Evolutionary conservation across 2,329 filamentous ascomycete genomes (phyloP).

Genomic region (Sclerotinia borealis): DNA sequence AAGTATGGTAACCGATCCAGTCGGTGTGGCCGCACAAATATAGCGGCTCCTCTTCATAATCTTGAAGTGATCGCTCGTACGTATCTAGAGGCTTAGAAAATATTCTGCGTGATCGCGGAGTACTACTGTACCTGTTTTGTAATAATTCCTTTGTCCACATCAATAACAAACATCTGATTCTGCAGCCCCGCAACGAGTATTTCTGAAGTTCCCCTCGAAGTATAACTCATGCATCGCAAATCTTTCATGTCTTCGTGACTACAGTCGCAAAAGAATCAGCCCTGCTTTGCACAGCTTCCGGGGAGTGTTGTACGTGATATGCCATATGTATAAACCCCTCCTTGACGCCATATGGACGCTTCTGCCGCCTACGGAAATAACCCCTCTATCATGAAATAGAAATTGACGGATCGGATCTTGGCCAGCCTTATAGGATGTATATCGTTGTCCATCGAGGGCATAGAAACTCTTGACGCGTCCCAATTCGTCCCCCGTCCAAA

Average conservation of each 20-base stretch:
- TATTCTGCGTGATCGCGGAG: not conserved
- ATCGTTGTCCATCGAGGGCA: slow-evolving; percentile 75
- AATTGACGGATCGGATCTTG: slow-evolving; percentile 84
- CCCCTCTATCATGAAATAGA: slow-evolving; percentile 83
- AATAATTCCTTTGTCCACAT: slow-evolving; percentile 64
- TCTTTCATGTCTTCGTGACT: slow-evolving; percentile 75
- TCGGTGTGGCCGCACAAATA: slow-evolving; percentile 84
- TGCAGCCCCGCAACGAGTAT: slow-evolving; percentile 86
- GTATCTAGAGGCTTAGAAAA: slow-evolving; percentile 46
- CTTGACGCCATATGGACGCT: slow-evolving; percentile 86
- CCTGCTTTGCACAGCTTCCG: not conserved
- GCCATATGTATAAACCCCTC: slow-evolving; percentile 80
- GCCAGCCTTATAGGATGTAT: slow-evolving; percentile 78
- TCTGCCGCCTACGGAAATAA: slow-evolving; percentile 75
- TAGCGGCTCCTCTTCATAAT: slow-evolving; percentile 88
- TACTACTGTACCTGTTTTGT: slow-evolving; percentile 51
- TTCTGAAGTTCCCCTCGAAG: slow-evolving; percentile 74
- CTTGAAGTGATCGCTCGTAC: slow-evolving; percentile 71
- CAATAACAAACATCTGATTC: slow-evolving; percentile 73
- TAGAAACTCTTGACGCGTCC: slow-evolving; percentile 87
- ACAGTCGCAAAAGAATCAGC: slow-evolving; percentile 21
- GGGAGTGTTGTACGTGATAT: slow-evolving; percentile 56
- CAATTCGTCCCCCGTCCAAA: slow-evolving; percentile 87
- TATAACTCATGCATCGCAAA: slow-evolving; percentile 91
- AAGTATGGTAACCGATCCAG: slow-evolving; percentile 77